Conservation (phyloP, 164 flowering plant species). For the Houttuynia cordata region DNA sequence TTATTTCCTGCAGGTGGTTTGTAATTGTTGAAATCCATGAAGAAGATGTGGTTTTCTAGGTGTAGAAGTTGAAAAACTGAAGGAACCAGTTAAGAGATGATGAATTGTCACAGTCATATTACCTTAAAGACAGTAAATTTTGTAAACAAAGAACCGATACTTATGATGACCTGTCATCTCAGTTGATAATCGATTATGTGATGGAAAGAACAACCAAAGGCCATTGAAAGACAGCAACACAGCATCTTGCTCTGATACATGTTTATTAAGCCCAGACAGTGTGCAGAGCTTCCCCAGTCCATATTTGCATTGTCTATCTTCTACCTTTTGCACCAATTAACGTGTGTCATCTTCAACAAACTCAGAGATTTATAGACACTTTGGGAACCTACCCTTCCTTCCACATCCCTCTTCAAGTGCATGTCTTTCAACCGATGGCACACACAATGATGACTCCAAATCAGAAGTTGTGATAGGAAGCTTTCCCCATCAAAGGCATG, state of each 20-base stretch:
- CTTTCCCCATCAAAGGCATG: conserved; percentile 17
- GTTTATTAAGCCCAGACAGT: conserved; percentile 10
- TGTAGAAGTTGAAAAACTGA: no score
- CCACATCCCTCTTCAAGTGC: conserved; percentile 37
- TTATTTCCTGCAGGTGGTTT: no score
- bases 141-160: no score
- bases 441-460: conserved; percentile 13
- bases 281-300: conserved; percentile 16
- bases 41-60: no score
- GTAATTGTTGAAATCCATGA: no score
- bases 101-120: no score
- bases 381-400: conserved; percentile 56
- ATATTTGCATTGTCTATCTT: conserved; percentile 31
- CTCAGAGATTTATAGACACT: conserved; percentile 30
- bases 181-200: conserved; percentile 11
- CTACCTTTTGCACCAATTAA: conserved; percentile 48
- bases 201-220: conserved; percentile 17
- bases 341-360: conserved; percentile 42
- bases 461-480: conserved; percentile 26
- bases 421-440: conserved; percentile 19
- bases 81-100: no score
- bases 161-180: conserved; percentile 10
- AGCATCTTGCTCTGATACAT: conserved; percentile 3
- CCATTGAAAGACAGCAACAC: conserved; percentile 10
- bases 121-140: no score